Evolutionary conservation across 805 yeast species (phyloP).

Genomic region (Starmera amethionina): DNA sequence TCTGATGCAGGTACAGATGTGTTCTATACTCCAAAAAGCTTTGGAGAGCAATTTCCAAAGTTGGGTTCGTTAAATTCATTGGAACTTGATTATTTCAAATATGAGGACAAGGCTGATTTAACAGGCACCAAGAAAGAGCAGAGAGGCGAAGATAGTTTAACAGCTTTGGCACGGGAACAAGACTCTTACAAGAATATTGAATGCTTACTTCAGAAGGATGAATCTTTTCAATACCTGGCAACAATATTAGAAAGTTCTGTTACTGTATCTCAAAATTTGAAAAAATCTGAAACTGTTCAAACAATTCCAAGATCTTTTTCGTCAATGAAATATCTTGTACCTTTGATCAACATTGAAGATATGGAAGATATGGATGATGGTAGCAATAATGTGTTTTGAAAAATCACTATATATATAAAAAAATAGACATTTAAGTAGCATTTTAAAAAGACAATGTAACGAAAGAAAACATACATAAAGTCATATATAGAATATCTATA

Average conservation of each 20-base stretch:
- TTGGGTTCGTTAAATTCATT: constrained; percentile 1
- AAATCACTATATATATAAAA: constrained; percentile 9
- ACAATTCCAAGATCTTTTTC: constrained; percentile 21
- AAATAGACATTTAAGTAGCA: constrained; percentile 1
- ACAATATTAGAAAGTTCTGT: constrained; percentile 20
- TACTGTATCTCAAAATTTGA: constrained; percentile 2
- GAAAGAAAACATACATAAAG: too few relatives aligned
- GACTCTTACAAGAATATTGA: too few relatives aligned
- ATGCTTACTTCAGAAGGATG: constrained; percentile 15
- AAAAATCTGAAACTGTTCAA: constrained; percentile 8
- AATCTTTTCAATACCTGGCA: constrained; percentile 36
- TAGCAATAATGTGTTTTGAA: too few relatives aligned
- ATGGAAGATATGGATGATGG: constrained; percentile 3
- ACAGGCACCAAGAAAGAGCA: neutral
- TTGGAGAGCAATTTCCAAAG: constrained; percentile 3
- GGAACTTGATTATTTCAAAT: neutral
- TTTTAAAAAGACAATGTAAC: neutral
- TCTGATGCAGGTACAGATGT: constrained; percentile 5
- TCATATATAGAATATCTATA: too few relatives aligned
- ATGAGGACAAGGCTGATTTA: neutral
- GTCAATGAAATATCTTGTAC: constrained; percentile 26
- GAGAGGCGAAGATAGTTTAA: neutral
- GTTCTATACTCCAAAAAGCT: constrained; percentile 17
- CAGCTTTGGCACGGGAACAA: too few relatives aligned
- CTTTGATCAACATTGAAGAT: constrained; percentile 19